phyloP scores from a whole-genome alignment of 306 rosid genomes.

The Cicer chorassanicum region DNA sequence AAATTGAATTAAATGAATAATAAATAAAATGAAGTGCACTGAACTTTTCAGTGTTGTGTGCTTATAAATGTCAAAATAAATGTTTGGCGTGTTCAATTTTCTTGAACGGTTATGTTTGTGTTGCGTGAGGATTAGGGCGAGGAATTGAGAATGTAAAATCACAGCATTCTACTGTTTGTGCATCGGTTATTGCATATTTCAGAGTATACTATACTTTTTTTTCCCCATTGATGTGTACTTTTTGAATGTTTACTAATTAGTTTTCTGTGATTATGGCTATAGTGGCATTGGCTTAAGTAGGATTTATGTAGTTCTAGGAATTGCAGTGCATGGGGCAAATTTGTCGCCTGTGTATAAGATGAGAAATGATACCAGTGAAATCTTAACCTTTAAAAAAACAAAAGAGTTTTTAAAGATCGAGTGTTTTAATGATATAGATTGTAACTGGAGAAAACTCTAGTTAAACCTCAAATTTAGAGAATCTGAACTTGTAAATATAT shows the following conservation, averaged over 20 bases:
- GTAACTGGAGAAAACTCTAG: too few relatives aligned
- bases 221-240: background rate
- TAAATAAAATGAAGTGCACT: background rate
- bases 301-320: conserved; percentile 15
- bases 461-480: too few relatives aligned
- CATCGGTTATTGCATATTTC: conserved; percentile 8
- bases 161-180: background rate
- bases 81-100: conserved; percentile 20
- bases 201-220: background rate
- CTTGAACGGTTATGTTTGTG: background rate
- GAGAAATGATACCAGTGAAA: background rate
- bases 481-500: background rate
- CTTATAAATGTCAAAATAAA: conserved; percentile 6
- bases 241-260: background rate
- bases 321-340: background rate
- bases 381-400: too few relatives aligned
- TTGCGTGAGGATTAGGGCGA: background rate
- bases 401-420: too few relatives aligned
- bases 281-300: conserved; percentile 11
- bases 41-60: background rate
- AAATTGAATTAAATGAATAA: background rate
- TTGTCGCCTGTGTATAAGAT: conserved; percentile 14
- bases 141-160: background rate
- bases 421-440: too few relatives aligned
- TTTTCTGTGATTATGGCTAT: conserved; percentile 28